A percentile compares a stretch with the other conserved stretches of the same genome.
phyloP scores from a whole-genome alignment of 2,329 filamentous ascomycete species.

The Phialocephala sp. region DNA sequence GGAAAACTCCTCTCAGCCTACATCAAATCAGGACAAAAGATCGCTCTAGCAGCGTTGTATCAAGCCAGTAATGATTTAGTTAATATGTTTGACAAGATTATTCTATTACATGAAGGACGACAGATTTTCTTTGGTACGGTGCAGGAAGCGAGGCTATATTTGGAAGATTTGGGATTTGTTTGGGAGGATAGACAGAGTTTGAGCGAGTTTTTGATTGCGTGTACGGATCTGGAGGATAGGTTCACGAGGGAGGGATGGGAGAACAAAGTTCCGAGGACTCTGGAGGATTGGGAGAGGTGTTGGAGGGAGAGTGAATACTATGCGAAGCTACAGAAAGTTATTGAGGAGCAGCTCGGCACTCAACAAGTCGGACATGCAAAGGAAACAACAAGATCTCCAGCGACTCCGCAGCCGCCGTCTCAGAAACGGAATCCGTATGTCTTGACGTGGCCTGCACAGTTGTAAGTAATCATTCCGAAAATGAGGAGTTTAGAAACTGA shows the following conservation, averaged over 20 bases:
- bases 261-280: constrained; percentile 58
- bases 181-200: neutral
- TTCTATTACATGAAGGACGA: neutral
- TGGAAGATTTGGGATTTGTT: neutral
- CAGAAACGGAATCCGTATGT: neutral
- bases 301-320: constrained; percentile 52
- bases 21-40: constrained; percentile 65
- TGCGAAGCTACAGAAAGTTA: constrained; percentile 50
- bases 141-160: neutral
- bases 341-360: constrained; percentile 57
- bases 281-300: constrained; percentile 56
- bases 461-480: neutral
- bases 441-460: neutral
- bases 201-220: neutral
- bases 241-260: constrained; percentile 52
- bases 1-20: constrained; percentile 67
- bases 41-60: constrained; percentile 71
- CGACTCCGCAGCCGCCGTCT: neutral
- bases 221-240: neutral
- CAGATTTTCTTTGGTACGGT: constrained; percentile 2
- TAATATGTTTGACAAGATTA: neutral
- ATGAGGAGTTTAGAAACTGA: constrained; percentile 41
- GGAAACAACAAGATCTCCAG: neutral
- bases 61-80: constrained; percentile 74
- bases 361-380: neutral